Evolutionary conservation across 2,329 filamentous ascomycete genomes (phyloP).

Genomic region (Rhinocladiella similis): DNA sequence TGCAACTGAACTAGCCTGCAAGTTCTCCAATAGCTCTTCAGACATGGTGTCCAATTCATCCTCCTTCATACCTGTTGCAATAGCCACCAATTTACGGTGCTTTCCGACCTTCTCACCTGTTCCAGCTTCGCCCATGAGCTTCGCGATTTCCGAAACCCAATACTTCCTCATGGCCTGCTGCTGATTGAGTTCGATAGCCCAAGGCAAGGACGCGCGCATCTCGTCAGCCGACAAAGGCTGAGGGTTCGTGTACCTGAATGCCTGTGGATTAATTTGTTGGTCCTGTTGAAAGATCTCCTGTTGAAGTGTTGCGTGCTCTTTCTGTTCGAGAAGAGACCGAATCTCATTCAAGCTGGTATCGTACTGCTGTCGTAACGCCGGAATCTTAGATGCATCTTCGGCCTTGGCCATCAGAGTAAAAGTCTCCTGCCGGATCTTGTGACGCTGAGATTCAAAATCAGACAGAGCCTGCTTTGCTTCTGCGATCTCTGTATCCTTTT

Average conservation of each 20-base stretch:
- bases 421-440: conserved; percentile 43
- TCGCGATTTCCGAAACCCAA: conserved; percentile 27
- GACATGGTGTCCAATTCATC: conserved; percentile 50
- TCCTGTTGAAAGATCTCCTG: conserved; percentile 31
- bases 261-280: conserved; percentile 25
- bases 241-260: conserved; percentile 32
- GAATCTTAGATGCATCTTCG: conserved; percentile 37
- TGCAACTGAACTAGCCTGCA: conserved; percentile 34
- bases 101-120: conserved; percentile 48
- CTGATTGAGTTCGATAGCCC: conserved; percentile 41
- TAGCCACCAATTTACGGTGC: conserved; percentile 47
- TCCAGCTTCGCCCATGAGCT: conserved; percentile 39
- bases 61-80: conserved; percentile 49
- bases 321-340: conserved; percentile 46
- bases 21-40: conserved; percentile 45
- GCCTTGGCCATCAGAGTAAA: conserved; percentile 39
- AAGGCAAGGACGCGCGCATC: conserved; percentile 36
- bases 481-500: conserved; percentile 56
- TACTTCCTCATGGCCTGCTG: conserved; percentile 38
- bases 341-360: conserved; percentile 37
- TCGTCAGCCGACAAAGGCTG: conserved; percentile 31
- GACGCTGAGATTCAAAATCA: conserved; percentile 45
- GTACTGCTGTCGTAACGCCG: conserved; percentile 42
- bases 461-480: conserved; percentile 62
- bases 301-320: conserved; percentile 41